Percentiles rank a stretch among this genome's conserved stretches.
These are phyloP conservation scores for Lunularia cruciata DNA, from an alignment of 225 moss, liverwort and hornwort genomes.

Conservation along the genomic window DNA sequence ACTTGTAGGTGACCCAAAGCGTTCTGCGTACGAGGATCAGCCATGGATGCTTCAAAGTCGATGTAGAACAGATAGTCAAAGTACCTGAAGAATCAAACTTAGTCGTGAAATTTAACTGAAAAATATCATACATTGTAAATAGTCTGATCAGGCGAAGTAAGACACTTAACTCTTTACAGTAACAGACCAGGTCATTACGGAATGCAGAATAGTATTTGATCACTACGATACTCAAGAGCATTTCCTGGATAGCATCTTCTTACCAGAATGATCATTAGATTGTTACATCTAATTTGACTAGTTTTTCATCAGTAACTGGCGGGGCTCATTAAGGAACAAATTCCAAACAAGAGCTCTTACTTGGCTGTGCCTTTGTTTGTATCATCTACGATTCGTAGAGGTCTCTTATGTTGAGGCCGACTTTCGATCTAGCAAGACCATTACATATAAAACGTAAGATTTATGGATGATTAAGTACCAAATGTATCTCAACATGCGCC, in stretches of 20 bases:
- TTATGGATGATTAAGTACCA: neutral
- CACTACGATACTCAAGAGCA: too few relatives aligned
- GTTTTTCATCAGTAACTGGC: too few relatives aligned
- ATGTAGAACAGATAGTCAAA: constrained; percentile 97
- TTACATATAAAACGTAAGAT: neutral
- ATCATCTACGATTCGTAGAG: constrained; percentile 69
- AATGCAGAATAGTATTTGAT: too few relatives aligned
- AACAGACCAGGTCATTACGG: too few relatives aligned
- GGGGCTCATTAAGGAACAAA: too few relatives aligned
- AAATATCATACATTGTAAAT: too few relatives aligned
- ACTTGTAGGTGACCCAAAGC: constrained; percentile 74
- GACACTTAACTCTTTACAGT: too few relatives aligned
- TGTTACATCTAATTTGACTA: too few relatives aligned
- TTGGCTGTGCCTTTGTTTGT: constrained; percentile 67
- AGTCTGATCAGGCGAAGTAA: too few relatives aligned
- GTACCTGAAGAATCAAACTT: constrained; percentile 33
- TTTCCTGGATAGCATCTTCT: too few relatives aligned
- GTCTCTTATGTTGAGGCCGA: constrained; percentile 71
- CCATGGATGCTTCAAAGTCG: constrained; percentile 97
- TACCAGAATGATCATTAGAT: too few relatives aligned
- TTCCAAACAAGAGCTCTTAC: constrained; percentile 31
- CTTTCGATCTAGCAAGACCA: constrained; percentile 57
- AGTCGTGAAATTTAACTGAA: too few relatives aligned
- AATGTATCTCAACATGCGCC: neutral
- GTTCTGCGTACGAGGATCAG: constrained; percentile 84